phyloP scores from a whole-genome alignment of 768 basidiomycete genomes.

The Mycena galericulata region DNA sequence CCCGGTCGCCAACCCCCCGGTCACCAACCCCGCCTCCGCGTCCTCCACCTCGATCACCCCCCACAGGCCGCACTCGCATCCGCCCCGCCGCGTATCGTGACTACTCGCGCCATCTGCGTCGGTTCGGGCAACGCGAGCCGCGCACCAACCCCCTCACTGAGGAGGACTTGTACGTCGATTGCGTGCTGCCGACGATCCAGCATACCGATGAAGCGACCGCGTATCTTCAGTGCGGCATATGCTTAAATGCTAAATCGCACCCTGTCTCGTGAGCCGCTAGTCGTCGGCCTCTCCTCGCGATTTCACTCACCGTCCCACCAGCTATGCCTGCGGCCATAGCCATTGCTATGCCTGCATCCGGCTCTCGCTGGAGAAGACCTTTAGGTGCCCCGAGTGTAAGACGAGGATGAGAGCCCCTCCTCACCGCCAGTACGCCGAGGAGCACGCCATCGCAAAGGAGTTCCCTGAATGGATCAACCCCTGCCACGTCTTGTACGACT shows the following conservation, averaged over 20 bases:
- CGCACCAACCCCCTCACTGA: no score
- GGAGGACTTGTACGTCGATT: no score
- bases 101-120: no score
- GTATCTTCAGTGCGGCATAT: neutral
- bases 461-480: neutral
- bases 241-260: neutral
- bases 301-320: neutral
- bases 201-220: neutral
- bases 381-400: neutral
- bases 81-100: no score
- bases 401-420: neutral
- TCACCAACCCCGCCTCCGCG: no score
- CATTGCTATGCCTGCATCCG: neutral
- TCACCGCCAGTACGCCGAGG: neutral
- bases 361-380: neutral
- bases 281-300: no score
- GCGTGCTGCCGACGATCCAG: neutral
- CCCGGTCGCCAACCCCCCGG: no score
- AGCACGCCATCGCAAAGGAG: neutral
- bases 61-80: no score
- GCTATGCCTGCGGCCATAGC: neutral
- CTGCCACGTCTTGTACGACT: neutral
- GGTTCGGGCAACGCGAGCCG: no score
- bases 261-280: neutral
- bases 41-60: no score